Percentiles rank a stretch among this genome's conserved stretches.
phyloP scores from a whole-genome alignment of 345 rosid species.

The Turnera subulata region DNA sequence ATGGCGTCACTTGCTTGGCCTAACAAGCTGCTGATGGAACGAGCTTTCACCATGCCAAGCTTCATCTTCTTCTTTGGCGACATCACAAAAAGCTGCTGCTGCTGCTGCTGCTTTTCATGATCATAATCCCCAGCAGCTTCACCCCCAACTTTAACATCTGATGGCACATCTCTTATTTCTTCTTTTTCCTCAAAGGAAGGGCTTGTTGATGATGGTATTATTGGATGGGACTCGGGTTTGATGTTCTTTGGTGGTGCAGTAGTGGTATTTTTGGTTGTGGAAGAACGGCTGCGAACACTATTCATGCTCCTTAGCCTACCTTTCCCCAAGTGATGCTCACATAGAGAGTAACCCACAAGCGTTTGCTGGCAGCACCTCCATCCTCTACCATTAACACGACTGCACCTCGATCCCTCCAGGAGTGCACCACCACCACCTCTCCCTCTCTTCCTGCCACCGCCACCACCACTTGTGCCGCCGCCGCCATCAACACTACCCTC shows the following conservation, averaged over 20 bases:
- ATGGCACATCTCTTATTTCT: not conserved
- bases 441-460: conserved; percentile 30
- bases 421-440: conserved; percentile 48
- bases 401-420: conserved; percentile 87
- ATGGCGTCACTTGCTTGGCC: conserved; percentile 37
- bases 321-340: conserved; percentile 97
- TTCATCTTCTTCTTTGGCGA: conserved; percentile 52
- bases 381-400: conserved; percentile 93
- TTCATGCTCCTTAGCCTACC: conserved; percentile 78
- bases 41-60: conserved; percentile 90
- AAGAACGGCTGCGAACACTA: conserved; percentile 37
- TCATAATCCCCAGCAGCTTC: conserved; percentile 5
- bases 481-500: not conserved
- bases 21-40: conserved; percentile 85
- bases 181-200: conserved; percentile 4
- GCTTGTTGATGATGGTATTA: conserved; percentile 12
- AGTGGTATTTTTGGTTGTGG: conserved; percentile 12
- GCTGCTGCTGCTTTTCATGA: conserved; percentile 18
- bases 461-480: not conserved
- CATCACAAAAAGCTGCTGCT: not conserved
- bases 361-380: conserved; percentile 98
- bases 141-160: not conserved
- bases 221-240: not conserved
- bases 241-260: conserved; percentile 6
- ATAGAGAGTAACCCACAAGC: conserved; percentile 84